Percentiles rank a stretch among this genome's conserved stretches.
Evolutionary conservation across 306 rosid species (phyloP).

Genomic region (Prunus salicina): DNA sequence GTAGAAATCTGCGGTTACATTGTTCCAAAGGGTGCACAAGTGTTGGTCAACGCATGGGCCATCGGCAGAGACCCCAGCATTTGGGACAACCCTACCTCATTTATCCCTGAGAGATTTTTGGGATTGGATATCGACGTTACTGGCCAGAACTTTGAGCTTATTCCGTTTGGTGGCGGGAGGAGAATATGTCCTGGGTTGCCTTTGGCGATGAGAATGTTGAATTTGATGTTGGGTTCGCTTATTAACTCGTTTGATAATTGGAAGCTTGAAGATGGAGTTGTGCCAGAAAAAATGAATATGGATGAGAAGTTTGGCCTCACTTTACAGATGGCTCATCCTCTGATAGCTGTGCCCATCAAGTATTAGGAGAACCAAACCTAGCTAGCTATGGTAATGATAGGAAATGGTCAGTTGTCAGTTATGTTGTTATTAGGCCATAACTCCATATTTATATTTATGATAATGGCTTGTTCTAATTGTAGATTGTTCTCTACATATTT

Average conservation of each 20-base stretch:
- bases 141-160: constrained; percentile 32
- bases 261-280: constrained; percentile 28
- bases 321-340: background rate
- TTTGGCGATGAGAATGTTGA: constrained; percentile 29
- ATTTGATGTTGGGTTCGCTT: constrained; percentile 32
- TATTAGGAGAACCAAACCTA: too few relatives aligned
- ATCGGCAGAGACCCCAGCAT: background rate
- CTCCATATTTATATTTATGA: too few relatives aligned
- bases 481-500: too few relatives aligned
- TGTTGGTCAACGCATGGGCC: too few relatives aligned
- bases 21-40: too few relatives aligned
- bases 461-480: too few relatives aligned
- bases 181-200: constrained; percentile 38
- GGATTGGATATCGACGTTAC: constrained; percentile 6
- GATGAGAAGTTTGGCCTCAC: constrained; percentile 13
- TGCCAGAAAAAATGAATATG: constrained; percentile 13
- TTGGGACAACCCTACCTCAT: constrained; percentile 14
- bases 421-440: too few relatives aligned
- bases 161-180: constrained; percentile 35
- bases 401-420: too few relatives aligned
- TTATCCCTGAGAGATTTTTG: constrained; percentile 22
- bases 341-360: background rate
- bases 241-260: constrained; percentile 30
- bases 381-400: too few relatives aligned
- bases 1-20: constrained; percentile 2